Base-by-base conservation (phyloP, 2,329 filamentous ascomycete species). In the Acrocalymma vagum region DNA sequence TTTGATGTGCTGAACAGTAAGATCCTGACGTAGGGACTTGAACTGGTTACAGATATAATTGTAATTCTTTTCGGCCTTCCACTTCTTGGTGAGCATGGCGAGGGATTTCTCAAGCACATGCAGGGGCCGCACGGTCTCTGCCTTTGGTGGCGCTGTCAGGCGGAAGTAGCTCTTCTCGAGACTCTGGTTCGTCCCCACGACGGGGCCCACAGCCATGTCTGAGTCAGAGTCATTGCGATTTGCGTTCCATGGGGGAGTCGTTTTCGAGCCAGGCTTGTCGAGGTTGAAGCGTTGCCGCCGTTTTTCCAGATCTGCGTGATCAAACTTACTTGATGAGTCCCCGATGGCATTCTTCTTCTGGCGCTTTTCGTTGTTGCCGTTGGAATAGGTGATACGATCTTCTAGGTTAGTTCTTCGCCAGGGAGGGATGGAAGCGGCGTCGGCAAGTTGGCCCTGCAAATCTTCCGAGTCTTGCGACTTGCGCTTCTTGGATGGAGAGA, bases 31-130 rank as follows among this genome's bases (percentile, higher is more conserved):
- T 70, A 99, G 81, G 11, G 94, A 96, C 73, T 99, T 99, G 80
- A 99, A 95, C 79, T 99, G 94, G 69, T 99, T 92, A 82, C 94
- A 97, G 52, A 96, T 95, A 74, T 96, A 99, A 57, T 84, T 86
- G 72, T 99, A 99, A 73, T 97, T 96, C 74, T 86, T 87, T 61
- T 96, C 91, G 58, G 86, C 84, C 66, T 85, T 88, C 94, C 94
- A 99, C 74, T 95, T 97, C 76, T 86, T 88, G 77, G 95, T 95
- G 51, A 99, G 76, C 32, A 95, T 76, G 56, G 95, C 90, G 70
- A 99, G 74, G 5, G 93, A 92, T 72, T 94, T 85, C 55, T 87
- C 84, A 51, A 99, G 75, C 15, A 99, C 78, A 32, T 74, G 74
- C 64, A 95, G 80, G 15, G 94, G 94, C 29, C 94, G 91, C 34